Evolutionary conservation across 176 grass and related monocot genomes (phyloP).

Genomic region (Alloteropsis semialata): DNA sequence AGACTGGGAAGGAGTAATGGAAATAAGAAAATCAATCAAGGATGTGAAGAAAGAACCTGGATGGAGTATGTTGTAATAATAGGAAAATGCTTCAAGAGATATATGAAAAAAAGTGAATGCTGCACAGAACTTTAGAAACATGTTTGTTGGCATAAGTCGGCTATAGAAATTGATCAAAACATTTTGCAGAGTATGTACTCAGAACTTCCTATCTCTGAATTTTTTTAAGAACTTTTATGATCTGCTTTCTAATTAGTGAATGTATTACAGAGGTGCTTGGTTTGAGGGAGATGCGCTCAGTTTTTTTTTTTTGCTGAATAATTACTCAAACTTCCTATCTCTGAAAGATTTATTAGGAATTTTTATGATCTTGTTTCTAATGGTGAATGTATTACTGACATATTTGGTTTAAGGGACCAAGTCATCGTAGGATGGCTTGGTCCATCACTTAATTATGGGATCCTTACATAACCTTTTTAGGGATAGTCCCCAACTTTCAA

Average conservation of each 20-base stretch:
- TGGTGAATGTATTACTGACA: not conserved
- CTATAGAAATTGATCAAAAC: slow-evolving; percentile 5
- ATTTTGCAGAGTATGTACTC: slow-evolving; percentile 16
- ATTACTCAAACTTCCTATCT: too few relatives aligned
- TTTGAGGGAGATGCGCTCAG: not conserved
- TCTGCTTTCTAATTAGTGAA: slow-evolving; percentile 22
- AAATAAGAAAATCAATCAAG: slow-evolving; percentile 65
- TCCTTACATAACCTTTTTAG: not conserved
- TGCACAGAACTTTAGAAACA: not conserved
- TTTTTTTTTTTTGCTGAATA: too few relatives aligned
- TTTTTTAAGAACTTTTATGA: not conserved
- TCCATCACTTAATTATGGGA: not conserved
- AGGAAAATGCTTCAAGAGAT: slow-evolving; percentile 8
- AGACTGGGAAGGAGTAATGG: slow-evolving; percentile 62
- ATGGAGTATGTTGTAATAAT: slow-evolving; percentile 56
- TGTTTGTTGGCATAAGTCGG: not conserved
- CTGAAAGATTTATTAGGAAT: not conserved
- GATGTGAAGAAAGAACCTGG: slow-evolving; percentile 60
- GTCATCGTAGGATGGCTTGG: not conserved
- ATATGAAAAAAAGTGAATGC: not conserved
- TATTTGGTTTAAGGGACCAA: too few relatives aligned
- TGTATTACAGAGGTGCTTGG: not conserved
- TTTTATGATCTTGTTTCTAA: not conserved
- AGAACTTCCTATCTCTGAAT: not conserved
- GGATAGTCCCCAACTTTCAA: not conserved